A percentile compares a stretch with the other conserved stretches of the same genome.
These are phyloP conservation scores for Globisporangium emineosum DNA, from an alignment of 352 stramenopile species.

Conservation along the genomic window DNA sequence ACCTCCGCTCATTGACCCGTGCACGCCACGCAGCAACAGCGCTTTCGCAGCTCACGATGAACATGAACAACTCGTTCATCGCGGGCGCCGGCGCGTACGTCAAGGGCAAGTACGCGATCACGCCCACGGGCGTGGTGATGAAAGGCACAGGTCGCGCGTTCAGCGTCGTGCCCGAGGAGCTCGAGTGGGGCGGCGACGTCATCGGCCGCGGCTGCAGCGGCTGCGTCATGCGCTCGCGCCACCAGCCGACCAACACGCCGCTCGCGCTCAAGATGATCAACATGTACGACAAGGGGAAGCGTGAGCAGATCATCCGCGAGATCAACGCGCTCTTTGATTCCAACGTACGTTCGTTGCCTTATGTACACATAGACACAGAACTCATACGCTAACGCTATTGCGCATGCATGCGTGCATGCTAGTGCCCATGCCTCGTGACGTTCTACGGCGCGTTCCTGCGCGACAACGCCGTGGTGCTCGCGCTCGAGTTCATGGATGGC, in stretches of 20 bases:
- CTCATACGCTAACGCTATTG: not conserved
- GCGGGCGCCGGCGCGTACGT: conserved; percentile 68
- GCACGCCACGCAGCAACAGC: not conserved
- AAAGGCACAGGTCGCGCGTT: conserved; percentile 80
- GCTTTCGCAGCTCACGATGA: conserved; percentile 19
- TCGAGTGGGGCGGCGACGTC: conserved; percentile 73
- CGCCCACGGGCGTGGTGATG: conserved; percentile 69
- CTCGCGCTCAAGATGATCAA: conserved; percentile 88
- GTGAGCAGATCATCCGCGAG: conserved; percentile 86
- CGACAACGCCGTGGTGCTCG: conserved; percentile 87
- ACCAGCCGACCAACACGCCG: conserved; percentile 69
- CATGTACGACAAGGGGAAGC: conserved; percentile 85
- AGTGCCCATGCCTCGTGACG: conserved; percentile 81
- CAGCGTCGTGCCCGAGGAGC: conserved; percentile 69
- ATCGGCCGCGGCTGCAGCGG: conserved; percentile 74
- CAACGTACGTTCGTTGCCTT: conserved; percentile 27
- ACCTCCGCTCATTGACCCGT: conserved; percentile 6
- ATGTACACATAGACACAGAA: not conserved
- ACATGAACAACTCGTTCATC: conserved; percentile 79
- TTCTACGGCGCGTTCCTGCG: conserved; percentile 91
- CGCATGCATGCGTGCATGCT: not conserved
- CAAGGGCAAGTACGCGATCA: conserved; percentile 82
- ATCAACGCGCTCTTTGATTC: conserved; percentile 87
- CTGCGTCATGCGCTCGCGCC: conserved; percentile 60
- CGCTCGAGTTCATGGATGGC: conserved; percentile 93